phyloP scores from a whole-genome alignment of 805 yeast species.

The Naumovozyma dairenensis region DNA sequence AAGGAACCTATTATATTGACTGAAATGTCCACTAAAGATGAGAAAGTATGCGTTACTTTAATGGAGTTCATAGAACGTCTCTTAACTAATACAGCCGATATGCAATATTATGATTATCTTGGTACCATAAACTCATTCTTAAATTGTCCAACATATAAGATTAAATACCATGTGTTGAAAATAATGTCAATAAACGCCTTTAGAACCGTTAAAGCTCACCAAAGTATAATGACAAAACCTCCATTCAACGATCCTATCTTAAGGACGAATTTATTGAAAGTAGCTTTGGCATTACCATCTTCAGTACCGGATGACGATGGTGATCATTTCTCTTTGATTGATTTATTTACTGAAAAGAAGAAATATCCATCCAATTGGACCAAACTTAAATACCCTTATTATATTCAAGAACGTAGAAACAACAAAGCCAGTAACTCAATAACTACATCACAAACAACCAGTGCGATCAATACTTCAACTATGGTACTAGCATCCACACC shows the following conservation, averaged over 20 bases:
- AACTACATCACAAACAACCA: background rate
- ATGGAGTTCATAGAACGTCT: constrained; percentile 53
- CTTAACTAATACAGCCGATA: constrained; percentile 58
- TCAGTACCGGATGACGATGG: constrained; percentile 31
- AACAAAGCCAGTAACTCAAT: constrained; percentile 8
- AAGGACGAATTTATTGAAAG: constrained; percentile 39
- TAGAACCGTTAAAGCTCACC: constrained; percentile 37
- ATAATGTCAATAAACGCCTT: constrained; percentile 53
- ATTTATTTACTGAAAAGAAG: constrained; percentile 35
- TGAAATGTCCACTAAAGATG: constrained; percentile 39
- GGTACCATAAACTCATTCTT: constrained; percentile 51
- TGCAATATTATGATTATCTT: constrained; percentile 57
- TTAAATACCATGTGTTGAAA: constrained; percentile 51
- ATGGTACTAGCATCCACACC: constrained; percentile 28
- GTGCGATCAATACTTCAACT: constrained; percentile 1
- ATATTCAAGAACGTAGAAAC: constrained; percentile 13
- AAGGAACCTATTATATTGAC: constrained; percentile 39
- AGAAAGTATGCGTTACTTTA: constrained; percentile 38
- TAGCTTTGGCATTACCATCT: constrained; percentile 49
- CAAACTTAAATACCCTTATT: constrained; percentile 44
- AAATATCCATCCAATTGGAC: constrained; percentile 50
- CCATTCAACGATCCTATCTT: constrained; percentile 22
- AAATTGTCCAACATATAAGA: constrained; percentile 47
- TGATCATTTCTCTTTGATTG: constrained; percentile 38
- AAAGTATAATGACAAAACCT: constrained; percentile 21